Conservation (phyloP, 768 basidiomycete genomes). For the Macrolepiota fuliginosa region DNA sequence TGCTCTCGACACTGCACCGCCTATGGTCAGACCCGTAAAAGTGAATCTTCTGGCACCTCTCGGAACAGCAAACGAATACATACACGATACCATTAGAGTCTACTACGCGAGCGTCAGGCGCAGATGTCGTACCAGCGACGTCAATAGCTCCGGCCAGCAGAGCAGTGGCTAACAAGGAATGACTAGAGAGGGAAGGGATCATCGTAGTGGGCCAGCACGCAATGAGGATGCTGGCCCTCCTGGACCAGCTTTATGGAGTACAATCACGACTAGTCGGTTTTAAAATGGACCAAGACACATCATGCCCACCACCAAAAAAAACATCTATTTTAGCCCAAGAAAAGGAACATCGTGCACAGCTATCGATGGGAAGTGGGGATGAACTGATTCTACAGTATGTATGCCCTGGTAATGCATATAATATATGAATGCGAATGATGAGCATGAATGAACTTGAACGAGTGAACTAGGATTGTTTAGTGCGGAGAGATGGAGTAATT, state of each 20-base stretch:
- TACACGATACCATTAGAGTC: background rate
- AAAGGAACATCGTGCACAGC: background rate
- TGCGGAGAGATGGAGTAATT: background rate
- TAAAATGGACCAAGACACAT: background rate
- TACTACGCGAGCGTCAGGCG: background rate
- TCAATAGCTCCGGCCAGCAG: constrained; percentile 6
- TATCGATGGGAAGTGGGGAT: background rate
- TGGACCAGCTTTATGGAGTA: background rate
- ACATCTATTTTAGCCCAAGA: background rate
- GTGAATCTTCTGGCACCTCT: too few relatives aligned
- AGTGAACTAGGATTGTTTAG: background rate
- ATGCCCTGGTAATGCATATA: background rate
- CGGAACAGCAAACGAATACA: too few relatives aligned
- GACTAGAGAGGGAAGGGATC: background rate
- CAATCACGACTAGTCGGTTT: background rate
- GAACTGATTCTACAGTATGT: background rate
- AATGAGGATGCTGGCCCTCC: background rate
- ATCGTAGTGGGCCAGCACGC: background rate
- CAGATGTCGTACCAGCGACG: background rate
- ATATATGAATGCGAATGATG: background rate
- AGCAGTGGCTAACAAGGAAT: background rate
- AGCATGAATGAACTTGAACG: too few relatives aligned
- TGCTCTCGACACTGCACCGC: too few relatives aligned
- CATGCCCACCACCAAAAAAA: background rate
- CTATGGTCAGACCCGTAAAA: too few relatives aligned